Base-by-base conservation (phyloP, 305 asterid species). In the Fraxinus dipetala region DNA sequence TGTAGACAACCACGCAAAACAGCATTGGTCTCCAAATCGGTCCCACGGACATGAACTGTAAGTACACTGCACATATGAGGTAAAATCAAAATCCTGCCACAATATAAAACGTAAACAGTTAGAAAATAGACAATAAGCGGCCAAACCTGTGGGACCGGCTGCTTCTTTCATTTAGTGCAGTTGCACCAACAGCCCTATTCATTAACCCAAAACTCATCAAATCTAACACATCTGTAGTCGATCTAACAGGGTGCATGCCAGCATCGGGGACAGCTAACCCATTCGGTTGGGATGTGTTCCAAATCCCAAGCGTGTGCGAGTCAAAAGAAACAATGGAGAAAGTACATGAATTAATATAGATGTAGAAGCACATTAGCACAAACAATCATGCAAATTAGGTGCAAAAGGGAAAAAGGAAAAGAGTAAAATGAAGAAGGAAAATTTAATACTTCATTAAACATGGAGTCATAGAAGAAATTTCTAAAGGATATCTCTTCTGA, bases 261-360 rank as follows among this genome's bases (percentile, higher is more conserved):
- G 99, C 99, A 93, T 94, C 97, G 59, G 99, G 99, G 80, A 95
- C 98, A 79, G 97, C 93, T 85, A 95, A 86, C 77, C 98, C 99
- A 83, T 95, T 94, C 16, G 98, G 98, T 86, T 91, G 99, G 78
- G 98, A 83, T 75, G 91, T 89, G 87, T 84, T 93, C 97, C 96
- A 93, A 85, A 96, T 94, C 93, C 98, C 99, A 73, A 96, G 97
- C 84, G 99, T 95, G 88, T 78, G 97, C 86, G 86, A 90, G 98
- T 95, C 84, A 95, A 94, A 78, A 94, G 75, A 91, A 86, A 86
- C 94, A 84, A 83, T 59, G 72, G 81, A 28, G 65, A 45, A 59
- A 77, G 79, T 45, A 76, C 22, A 70, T 43, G 38, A 63, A 75
- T 1, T 30, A 70, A 78, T 80, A 61, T 16, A 82, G 30, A 84